Percentiles rank a stretch among this genome's conserved stretches.
phyloP scores from a whole-genome alignment of 495 filamentous ascomycete species.

The Aspergillus nanangensis region DNA sequence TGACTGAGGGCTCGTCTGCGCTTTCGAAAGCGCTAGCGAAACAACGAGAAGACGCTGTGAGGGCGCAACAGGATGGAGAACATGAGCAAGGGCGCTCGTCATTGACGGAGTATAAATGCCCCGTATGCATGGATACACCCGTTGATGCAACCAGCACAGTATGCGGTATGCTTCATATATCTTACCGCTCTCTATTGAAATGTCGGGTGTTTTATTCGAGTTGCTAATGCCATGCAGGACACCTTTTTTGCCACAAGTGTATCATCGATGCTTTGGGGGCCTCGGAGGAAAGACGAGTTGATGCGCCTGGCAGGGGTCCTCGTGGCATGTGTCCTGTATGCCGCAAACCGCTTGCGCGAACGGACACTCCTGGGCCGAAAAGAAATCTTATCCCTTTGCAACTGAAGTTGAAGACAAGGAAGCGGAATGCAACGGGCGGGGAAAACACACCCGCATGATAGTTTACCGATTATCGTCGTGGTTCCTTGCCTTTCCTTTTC shows the following conservation, averaged over 20 bases:
- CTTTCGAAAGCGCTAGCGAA: slow-evolving; percentile 45
- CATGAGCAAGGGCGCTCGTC: slow-evolving; percentile 38
- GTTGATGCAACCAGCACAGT: slow-evolving; percentile 71
- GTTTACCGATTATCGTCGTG: too few species aligned
- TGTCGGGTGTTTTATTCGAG: not conserved
- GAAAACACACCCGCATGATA: too few species aligned
- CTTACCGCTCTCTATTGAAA: too few species aligned
- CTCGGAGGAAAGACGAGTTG: slow-evolving; percentile 39
- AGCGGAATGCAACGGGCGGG: not conserved
- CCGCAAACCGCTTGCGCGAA: slow-evolving; percentile 31
- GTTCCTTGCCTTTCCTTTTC: not conserved
- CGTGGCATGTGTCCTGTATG: slow-evolving; percentile 45
- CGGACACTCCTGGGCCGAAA: slow-evolving; percentile 28
- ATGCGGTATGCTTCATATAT: slow-evolving; percentile 88
- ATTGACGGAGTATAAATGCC: slow-evolving; percentile 60
- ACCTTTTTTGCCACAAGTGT: slow-evolving; percentile 82
- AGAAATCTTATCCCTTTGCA: slow-evolving; percentile 49
- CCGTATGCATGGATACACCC: slow-evolving; percentile 81
- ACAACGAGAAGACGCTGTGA: slow-evolving; percentile 44
- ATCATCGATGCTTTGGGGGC: slow-evolving; percentile 70
- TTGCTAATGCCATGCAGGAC: slow-evolving; percentile 47
- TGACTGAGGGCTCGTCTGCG: slow-evolving; percentile 46
- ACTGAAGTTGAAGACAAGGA: slow-evolving; percentile 54
- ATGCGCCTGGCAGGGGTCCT: slow-evolving; percentile 18
- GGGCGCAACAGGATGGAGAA: slow-evolving; percentile 47